Evolutionary conservation across 768 basidiomycete species (phyloP), one percentile per base, ranked within the genome.

Genomic region (Sarcodon sp.): DNA sequence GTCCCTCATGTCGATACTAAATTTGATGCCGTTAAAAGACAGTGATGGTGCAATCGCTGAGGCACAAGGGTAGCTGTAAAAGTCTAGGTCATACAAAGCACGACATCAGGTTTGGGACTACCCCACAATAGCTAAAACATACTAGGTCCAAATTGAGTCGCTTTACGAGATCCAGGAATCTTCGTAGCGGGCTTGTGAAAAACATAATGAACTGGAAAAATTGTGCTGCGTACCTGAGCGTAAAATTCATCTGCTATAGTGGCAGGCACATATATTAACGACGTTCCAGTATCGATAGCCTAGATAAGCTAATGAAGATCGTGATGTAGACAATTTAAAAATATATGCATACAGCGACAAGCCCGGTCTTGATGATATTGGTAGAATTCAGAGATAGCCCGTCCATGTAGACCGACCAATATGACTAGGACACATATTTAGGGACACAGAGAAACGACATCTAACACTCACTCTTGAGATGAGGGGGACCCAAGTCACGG

Each of bases 281-380:
- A 76, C 3, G 80, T 81, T 32, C 83, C 81, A 0, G 80, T 79
- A 55, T 84, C 83, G 50, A 84, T 70, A 15, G 79, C 77, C 80
- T 82, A 48, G 11, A 16, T 27, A 27, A 27, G 3, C 21, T 3
- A 6, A 31, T 41, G 44, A 33, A 47, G 12, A 34, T 39, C 15
- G 34, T 12, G 39, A 18, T 15, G 47, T 43, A 13, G 27, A 47
- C 33, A 46, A 41, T 47, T 44, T 38, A 53, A 47, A 33, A 45
- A 41, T 33, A 16, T 7, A 16, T 13, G 27, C 27, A 52, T 46
- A 74, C 72, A 6, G 75, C 73, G 33, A 67, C 62, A 34, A 65
- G 18, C 54, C 63, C 50, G 46, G 53, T 35, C 32, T 53, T 48
- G 7, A 51, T 31, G 2, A 33, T 47, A 2, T 50, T 33, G 21